Evolutionary conservation across 1,284 basidiomycete species (phyloP).

Genomic region (Tilletiopsis washingtonensis): DNA sequence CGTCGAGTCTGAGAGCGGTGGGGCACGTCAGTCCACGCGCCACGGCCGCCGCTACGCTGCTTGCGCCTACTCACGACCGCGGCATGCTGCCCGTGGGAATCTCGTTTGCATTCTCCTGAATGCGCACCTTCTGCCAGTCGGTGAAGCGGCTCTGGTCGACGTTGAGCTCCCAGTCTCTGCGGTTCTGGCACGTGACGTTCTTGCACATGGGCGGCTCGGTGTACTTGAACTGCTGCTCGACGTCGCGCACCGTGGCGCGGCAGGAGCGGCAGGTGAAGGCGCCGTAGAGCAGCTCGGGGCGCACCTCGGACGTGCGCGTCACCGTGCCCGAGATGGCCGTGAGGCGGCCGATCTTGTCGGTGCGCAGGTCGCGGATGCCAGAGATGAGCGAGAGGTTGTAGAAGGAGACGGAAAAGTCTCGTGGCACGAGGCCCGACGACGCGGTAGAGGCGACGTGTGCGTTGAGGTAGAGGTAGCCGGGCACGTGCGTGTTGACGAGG

Average conservation of each 20-base stretch:
- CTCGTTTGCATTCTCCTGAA: conserved; percentile 97
- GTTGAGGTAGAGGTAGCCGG: conserved; percentile 88
- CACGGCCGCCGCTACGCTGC: neutral
- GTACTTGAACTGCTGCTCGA: conserved; percentile 99
- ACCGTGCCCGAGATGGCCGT: conserved; percentile 53
- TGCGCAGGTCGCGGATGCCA: conserved; percentile 80
- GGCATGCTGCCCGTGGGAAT: conserved; percentile 99
- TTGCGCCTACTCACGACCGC: conserved; percentile 52
- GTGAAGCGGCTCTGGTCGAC: conserved; percentile 95
- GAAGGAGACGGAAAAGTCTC: conserved; percentile 92
- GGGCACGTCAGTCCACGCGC: neutral
- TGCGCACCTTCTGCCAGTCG: conserved; percentile 98
- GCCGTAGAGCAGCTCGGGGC: conserved; percentile 87
- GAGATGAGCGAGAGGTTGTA: conserved; percentile 89
- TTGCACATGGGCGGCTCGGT: conserved; percentile 95
- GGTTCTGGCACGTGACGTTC: conserved; percentile 86
- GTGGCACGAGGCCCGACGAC: conserved; percentile 75
- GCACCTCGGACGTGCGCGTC: conserved; percentile 91
- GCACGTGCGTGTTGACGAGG: conserved; percentile 76
- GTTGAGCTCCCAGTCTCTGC: conserved; percentile 82
- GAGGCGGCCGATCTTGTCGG: conserved; percentile 40
- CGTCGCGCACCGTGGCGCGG: conserved; percentile 75
- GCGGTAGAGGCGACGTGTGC: conserved; percentile 50
- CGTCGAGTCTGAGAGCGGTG: conserved; percentile 67
- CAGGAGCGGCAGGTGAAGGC: conserved; percentile 90